Evolutionary conservation across 495 filamentous ascomycete genomes (phyloP).

Genomic region (Neurospora hispaniola): DNA sequence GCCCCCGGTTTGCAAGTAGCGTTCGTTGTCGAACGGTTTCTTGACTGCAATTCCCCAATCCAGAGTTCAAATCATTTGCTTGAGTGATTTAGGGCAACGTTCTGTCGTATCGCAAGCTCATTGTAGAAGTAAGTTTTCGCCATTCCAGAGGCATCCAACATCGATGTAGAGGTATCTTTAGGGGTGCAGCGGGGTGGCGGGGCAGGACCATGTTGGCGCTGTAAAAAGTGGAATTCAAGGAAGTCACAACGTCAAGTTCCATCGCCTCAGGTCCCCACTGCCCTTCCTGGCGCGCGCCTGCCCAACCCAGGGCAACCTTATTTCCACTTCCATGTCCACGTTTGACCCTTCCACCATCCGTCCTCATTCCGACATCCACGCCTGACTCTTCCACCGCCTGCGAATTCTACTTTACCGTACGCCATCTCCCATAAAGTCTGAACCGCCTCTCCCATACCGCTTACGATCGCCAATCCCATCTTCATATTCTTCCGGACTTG

Average conservation of each 20-base stretch:
- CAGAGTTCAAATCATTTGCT: too few relatives aligned
- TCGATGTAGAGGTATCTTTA: not conserved
- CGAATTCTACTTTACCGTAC: not conserved
- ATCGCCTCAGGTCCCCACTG: not conserved
- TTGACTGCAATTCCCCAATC: too few relatives aligned
- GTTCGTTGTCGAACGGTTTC: too few relatives aligned
- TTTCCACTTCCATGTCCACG: not conserved
- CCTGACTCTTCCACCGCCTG: not conserved
- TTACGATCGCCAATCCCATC: not conserved
- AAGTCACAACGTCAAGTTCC: not conserved
- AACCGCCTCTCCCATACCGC: not conserved
- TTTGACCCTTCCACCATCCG: not conserved
- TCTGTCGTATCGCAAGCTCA: too few relatives aligned
- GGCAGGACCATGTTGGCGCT: not conserved
- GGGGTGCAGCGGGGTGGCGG: not conserved
- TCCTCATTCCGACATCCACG: not conserved
- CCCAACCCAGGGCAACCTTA: not conserved
- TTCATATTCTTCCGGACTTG: not conserved
- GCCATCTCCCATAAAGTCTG: not conserved
- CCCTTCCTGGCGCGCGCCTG: not conserved
- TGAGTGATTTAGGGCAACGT: too few relatives aligned
- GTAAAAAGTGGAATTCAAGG: not conserved
- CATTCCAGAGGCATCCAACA: not conserved
- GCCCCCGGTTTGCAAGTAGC: not conserved
- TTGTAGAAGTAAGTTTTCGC: too few relatives aligned